Evolutionary conservation across 176 grass and related monocot species (phyloP).

Genomic region (Musa beccarii): DNA sequence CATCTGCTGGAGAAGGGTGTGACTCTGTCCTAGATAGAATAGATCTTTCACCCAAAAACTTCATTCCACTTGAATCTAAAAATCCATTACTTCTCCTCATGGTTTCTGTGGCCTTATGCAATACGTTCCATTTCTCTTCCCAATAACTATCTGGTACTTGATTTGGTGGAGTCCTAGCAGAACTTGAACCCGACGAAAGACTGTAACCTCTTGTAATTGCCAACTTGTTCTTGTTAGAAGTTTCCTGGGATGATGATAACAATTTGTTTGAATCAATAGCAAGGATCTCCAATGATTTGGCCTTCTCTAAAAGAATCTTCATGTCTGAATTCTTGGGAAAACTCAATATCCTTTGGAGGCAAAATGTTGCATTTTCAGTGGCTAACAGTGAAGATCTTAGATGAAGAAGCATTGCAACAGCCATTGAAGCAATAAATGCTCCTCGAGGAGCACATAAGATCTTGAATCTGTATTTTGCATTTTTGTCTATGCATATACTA

Average conservation of each 20-base stretch:
- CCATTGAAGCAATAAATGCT: slow-evolving; percentile 72
- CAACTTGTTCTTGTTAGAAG: no score
- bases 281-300: slow-evolving; percentile 42
- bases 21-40: slow-evolving; percentile 58
- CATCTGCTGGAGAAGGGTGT: slow-evolving; percentile 42
- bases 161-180: slow-evolving; percentile 51
- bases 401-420: slow-evolving; percentile 83
- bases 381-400: slow-evolving; percentile 22
- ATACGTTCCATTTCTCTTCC: slow-evolving; percentile 80
- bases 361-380: slow-evolving; percentile 59
- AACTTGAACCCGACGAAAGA: slow-evolving; percentile 5
- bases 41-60: slow-evolving; percentile 39
- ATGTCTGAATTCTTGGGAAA: slow-evolving; percentile 64
- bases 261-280: slow-evolving; percentile 28
- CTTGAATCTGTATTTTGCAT: slow-evolving; percentile 45
- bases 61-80: slow-evolving; percentile 25
- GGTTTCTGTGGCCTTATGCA: slow-evolving; percentile 28
- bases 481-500: slow-evolving; percentile 32
- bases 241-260: no score
- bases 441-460: slow-evolving; percentile 74
- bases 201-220: slow-evolving; percentile 2
- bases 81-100: no score
- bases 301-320: slow-evolving; percentile 68
- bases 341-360: slow-evolving; percentile 74
- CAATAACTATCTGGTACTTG: slow-evolving; percentile 62